Conservation (phyloP, 2,329 filamentous ascomycete genomes). For the Penicillium sp. region DNA sequence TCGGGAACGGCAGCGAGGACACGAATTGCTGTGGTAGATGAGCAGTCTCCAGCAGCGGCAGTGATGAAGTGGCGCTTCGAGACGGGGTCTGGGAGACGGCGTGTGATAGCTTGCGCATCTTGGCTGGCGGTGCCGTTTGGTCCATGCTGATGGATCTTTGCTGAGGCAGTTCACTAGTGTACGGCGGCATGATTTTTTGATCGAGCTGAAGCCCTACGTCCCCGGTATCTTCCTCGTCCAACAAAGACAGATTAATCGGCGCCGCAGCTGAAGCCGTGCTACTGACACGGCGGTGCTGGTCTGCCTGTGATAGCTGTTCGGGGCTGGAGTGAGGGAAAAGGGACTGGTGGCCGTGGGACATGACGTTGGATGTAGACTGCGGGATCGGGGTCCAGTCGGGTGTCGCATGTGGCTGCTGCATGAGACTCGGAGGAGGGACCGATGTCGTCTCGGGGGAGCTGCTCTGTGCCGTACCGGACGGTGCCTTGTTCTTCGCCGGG, state of each 20-base stretch:
- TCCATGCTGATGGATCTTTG: slow-evolving; percentile 28
- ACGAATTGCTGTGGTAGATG: slow-evolving; percentile 51
- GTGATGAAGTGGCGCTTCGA: slow-evolving; percentile 30
- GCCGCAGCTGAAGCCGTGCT: slow-evolving; percentile 32
- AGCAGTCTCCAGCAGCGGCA: slow-evolving; percentile 33
- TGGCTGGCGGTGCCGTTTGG: slow-evolving; percentile 35
- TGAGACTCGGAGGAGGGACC: slow-evolving; percentile 27
- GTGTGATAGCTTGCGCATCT: slow-evolving; percentile 40
- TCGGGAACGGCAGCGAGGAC: slow-evolving; percentile 50
- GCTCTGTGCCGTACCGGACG: slow-evolving; percentile 28
- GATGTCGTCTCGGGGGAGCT: slow-evolving; percentile 36
- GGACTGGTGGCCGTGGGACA: slow-evolving; percentile 28
- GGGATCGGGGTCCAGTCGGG: slow-evolving; percentile 40
- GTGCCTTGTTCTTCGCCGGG: slow-evolving; percentile 29
- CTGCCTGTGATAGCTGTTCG: slow-evolving; percentile 45
- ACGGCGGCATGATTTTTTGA: slow-evolving; percentile 23
- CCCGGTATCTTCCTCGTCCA: slow-evolving; percentile 57
- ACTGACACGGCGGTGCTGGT: slow-evolving; percentile 37
- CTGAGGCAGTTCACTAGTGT: slow-evolving; percentile 27
- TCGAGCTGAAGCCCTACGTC: slow-evolving; percentile 29
- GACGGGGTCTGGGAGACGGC: slow-evolving; percentile 28
- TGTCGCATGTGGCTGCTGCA: slow-evolving; percentile 27
- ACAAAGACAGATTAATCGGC: slow-evolving; percentile 56
- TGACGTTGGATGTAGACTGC: slow-evolving; percentile 22
- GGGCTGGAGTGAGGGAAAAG: slow-evolving; percentile 55